A percentile compares a stretch with the other conserved stretches of the same genome.
phyloP scores from a whole-genome alignment of 2,329 filamentous ascomycete genomes.

The Salinomyces thailandicus region DNA sequence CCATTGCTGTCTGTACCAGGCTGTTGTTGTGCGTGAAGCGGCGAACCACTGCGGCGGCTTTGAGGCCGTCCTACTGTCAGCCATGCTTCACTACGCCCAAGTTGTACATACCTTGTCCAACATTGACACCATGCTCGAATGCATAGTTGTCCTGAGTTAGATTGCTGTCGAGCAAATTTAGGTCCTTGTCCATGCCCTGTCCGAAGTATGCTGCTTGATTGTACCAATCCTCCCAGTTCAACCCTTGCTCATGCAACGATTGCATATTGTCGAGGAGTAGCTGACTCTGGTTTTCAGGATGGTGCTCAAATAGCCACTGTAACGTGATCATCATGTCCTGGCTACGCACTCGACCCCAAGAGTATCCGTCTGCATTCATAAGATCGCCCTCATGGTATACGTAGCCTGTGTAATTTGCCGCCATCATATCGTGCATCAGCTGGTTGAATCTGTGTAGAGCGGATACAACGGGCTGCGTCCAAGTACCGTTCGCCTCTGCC shows the following conservation, averaged over 20 bases:
- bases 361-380: constrained; percentile 27
- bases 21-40: constrained; percentile 37
- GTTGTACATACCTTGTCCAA: constrained; percentile 30
- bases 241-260: constrained; percentile 28
- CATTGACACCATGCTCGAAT: constrained; percentile 40
- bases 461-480: constrained; percentile 36
- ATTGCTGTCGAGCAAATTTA: constrained; percentile 14
- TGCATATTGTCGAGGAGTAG: constrained; percentile 35
- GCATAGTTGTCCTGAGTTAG: constrained; percentile 23
- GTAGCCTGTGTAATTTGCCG: constrained; percentile 43
- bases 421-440: constrained; percentile 46
- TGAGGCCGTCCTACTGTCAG: constrained; percentile 21
- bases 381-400: constrained; percentile 33
- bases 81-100: not conserved
- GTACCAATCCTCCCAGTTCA: constrained; percentile 27
- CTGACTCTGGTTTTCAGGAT: constrained; percentile 29
- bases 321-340: constrained; percentile 38
- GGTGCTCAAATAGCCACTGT: constrained; percentile 40
- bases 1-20: constrained; percentile 30
- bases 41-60: constrained; percentile 35
- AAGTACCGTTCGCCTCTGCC: constrained; percentile 38
- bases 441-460: constrained; percentile 42
- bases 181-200: constrained; percentile 14
- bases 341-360: constrained; percentile 31
- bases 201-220: constrained; percentile 21